Evolutionary conservation across 257 asterid genomes (phyloP).

Genomic region (Solanum virginianum): DNA sequence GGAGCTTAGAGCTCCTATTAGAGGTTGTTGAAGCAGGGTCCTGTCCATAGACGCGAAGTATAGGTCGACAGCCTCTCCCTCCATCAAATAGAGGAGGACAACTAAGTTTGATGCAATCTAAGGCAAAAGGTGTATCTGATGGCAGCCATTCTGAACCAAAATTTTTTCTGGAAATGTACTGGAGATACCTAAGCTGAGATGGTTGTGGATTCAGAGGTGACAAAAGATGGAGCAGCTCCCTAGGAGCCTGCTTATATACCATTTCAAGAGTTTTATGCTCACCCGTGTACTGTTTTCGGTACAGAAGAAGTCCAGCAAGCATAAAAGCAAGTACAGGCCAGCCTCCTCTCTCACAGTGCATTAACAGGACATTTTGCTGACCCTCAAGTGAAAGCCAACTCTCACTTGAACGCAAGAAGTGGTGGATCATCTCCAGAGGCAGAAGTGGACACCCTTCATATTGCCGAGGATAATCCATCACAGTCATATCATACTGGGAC

Average conservation of each 20-base stretch:
- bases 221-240: constrained; percentile 90
- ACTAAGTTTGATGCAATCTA: constrained; percentile 75
- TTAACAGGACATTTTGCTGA: constrained; percentile 89
- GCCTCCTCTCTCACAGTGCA: constrained; percentile 99
- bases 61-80: constrained; percentile 84
- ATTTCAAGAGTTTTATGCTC: constrained; percentile 96
- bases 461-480: constrained; percentile 96
- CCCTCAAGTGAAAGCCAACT: constrained; percentile 99
- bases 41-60: constrained; percentile 85
- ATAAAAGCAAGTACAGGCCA: constrained; percentile 97
- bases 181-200: constrained; percentile 97
- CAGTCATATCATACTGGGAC: constrained; percentile 96
- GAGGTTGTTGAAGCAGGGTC: constrained; percentile 65
- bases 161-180: constrained; percentile 74
- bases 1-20: constrained; percentile 76
- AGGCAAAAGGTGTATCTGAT: constrained; percentile 68
- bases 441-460: constrained; percentile 86
- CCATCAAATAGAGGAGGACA: constrained; percentile 58
- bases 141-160: constrained; percentile 90
- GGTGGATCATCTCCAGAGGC: constrained; percentile 95
- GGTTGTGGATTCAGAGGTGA: constrained; percentile 97
- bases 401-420: constrained; percentile 93
- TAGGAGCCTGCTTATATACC: constrained; percentile 98
- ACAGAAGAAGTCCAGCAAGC: constrained; percentile 97
- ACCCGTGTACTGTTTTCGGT: constrained; percentile 84